phyloP scores from a whole-genome alignment of 257 asterid species.

The Mitragyna speciosa region DNA sequence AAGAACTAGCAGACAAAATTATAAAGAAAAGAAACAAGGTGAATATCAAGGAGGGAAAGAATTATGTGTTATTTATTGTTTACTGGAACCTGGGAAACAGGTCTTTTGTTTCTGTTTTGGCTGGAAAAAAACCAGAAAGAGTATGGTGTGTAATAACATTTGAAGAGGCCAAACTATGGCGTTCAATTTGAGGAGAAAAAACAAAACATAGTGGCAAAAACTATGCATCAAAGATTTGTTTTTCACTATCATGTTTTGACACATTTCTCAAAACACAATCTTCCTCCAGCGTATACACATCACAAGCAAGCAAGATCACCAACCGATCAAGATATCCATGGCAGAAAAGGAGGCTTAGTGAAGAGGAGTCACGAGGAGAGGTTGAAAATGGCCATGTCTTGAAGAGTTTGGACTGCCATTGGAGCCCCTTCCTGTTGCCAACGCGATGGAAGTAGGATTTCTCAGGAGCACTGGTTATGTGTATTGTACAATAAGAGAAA shows the following conservation, averaged over 20 bases:
- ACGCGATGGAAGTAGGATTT: constrained; percentile 39
- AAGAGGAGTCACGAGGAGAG: constrained; percentile 28
- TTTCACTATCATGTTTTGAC: background rate
- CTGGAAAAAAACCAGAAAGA: too few species aligned
- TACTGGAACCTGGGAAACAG: background rate
- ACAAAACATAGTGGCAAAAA: background rate
- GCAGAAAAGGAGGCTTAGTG: constrained; percentile 21
- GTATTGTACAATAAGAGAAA: constrained; percentile 60
- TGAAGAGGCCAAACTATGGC: background rate
- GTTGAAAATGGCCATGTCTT: constrained; percentile 20
- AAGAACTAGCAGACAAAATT: too few species aligned
- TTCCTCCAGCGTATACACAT: background rate
- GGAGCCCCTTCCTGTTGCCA: constrained; percentile 12
- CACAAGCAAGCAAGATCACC: background rate
- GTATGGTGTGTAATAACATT: too few species aligned
- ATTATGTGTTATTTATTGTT: too few species aligned
- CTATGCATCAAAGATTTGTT: background rate
- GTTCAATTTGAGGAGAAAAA: background rate
- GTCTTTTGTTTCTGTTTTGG: background rate
- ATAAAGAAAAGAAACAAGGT: background rate
- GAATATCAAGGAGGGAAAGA: background rate
- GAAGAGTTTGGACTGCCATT: constrained; percentile 23
- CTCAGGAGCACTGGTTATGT: constrained; percentile 63
- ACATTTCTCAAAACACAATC: background rate
- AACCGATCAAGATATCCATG: background rate